Evolutionary conservation across 345 rosid species (phyloP).

Genomic region (Balakata baccata): DNA sequence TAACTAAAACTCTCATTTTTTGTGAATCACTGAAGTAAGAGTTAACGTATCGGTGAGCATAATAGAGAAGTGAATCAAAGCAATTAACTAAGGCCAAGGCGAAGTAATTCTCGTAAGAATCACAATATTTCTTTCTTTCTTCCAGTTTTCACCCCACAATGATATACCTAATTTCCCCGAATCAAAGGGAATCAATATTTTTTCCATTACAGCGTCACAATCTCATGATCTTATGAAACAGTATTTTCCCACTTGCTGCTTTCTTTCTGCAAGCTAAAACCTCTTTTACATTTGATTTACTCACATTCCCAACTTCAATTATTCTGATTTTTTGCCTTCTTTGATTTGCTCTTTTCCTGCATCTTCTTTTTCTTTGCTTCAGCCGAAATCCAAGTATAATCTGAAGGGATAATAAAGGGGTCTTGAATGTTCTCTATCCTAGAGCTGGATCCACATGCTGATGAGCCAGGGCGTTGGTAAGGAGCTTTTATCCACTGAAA

Average conservation of each 20-base stretch:
- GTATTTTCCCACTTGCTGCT: slow-evolving; percentile 27
- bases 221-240: slow-evolving; percentile 26
- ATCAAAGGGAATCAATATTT: slow-evolving; percentile 14
- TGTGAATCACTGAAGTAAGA: slow-evolving; percentile 14
- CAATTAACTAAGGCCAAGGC: slow-evolving; percentile 5
- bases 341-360: slow-evolving; percentile 79
- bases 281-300: slow-evolving; percentile 21
- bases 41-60: slow-evolving; percentile 19
- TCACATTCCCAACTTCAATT: slow-evolving; percentile 3
- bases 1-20: slow-evolving; percentile 13
- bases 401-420: slow-evolving; percentile 71
- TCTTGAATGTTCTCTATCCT: slow-evolving; percentile 61
- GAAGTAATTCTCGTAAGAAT: slow-evolving; percentile 30
- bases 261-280: slow-evolving; percentile 21
- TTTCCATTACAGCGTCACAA: slow-evolving; percentile 22
- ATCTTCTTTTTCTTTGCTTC: slow-evolving; percentile 89
- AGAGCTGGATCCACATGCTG: slow-evolving; percentile 43
- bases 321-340: slow-evolving; percentile 55
- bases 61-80: slow-evolving; percentile 22
- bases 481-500: slow-evolving; percentile 91
- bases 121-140: slow-evolving; percentile 13
- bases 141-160: slow-evolving; percentile 28
- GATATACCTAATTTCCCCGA: slow-evolving; percentile 28
- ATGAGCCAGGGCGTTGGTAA: slow-evolving; percentile 50
- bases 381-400: slow-evolving; percentile 72